Conservation (phyloP, 257 asterid species). For the Fraxinus anomala region DNA sequence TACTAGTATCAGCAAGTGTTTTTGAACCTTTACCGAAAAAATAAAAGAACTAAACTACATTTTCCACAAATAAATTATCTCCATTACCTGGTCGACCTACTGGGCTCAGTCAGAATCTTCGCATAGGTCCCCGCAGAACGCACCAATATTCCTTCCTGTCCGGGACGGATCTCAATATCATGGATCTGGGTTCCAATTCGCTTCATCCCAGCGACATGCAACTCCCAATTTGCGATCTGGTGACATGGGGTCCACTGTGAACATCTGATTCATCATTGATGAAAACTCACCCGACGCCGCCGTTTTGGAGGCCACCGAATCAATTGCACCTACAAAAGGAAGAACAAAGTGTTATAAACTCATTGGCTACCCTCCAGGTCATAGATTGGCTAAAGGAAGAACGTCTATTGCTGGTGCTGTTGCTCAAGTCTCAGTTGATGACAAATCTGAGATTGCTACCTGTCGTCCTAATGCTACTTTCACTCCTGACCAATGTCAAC, state of each 20-base stretch:
- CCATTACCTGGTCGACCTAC: conserved; percentile 48
- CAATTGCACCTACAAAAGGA: conserved; percentile 34
- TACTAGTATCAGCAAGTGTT: background rate
- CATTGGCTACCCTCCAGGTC: no score
- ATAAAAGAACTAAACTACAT: background rate
- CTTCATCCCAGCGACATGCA: conserved; percentile 64
- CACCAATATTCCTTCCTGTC: conserved; percentile 75
- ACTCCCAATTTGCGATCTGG: conserved; percentile 58
- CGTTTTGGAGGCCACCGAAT: conserved; percentile 26
- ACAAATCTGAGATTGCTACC: no score
- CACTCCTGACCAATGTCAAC: no score
- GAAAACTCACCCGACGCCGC: conserved; percentile 30
- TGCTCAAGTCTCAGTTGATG: no score
- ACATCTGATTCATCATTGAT: conserved; percentile 53
- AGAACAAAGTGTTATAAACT: no score
- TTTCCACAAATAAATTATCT: background rate
- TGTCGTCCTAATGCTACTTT: no score
- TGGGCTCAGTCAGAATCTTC: conserved; percentile 74
- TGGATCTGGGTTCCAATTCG: conserved; percentile 71
- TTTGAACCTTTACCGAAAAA: background rate
- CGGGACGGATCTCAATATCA: conserved; percentile 81
- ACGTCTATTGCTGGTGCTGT: no score
- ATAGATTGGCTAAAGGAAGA: no score
- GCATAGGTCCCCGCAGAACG: conserved; percentile 75
- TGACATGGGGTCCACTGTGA: conserved; percentile 41